Evolutionary conservation across 2,329 filamentous ascomycete species (phyloP), one percentile per base, ranked within the genome.

Genomic region (Trichoderma harzianum): DNA sequence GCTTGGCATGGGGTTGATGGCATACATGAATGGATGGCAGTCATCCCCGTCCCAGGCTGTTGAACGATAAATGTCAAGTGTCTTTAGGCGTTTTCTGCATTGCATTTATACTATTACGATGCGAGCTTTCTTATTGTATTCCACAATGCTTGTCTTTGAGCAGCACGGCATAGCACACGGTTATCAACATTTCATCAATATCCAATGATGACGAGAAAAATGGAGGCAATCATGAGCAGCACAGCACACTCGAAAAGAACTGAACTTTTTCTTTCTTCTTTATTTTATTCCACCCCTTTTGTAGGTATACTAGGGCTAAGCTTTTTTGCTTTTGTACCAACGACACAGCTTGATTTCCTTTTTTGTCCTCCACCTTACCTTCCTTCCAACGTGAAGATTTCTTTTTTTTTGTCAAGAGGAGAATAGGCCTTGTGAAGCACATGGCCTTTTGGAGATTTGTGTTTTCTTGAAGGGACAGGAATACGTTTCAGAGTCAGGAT

Each of bases 1-100:
- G 70, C 84, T 96, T 73, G 93, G 93, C 36, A 91, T 96, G 83
- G 92, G 93, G 16, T 80, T 96, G 74, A 96, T 96, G 93, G 92
- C 92, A 55, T 95, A 94, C 81, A 86, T 96, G 76, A 96, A 96
- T 78, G 91, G 92, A 66, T 95, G 92, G 92, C 92, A 94, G 76
- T 77, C 80, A 66, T 77, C 81, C 51, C 75, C 80, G 5, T 76
- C 76, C 39, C 66, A 53, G n/a, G 43, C 79, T 61, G 80, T 79
- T 62, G 80, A 83, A 71, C 76, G 77, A 77, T 82, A 75, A 53
- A 79, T 72, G 36, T 21, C 61, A 12, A 65, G 53, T 66, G 51
- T 28, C 53, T 34, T 36, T 34, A 47, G 62, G 39, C 61, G 47
- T 71, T 53, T 51, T 43, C 21, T 53, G 6, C 21, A 69, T 57